phyloP scores from a whole-genome alignment of 257 asterid genomes.

The Scutellaria minor region DNA sequence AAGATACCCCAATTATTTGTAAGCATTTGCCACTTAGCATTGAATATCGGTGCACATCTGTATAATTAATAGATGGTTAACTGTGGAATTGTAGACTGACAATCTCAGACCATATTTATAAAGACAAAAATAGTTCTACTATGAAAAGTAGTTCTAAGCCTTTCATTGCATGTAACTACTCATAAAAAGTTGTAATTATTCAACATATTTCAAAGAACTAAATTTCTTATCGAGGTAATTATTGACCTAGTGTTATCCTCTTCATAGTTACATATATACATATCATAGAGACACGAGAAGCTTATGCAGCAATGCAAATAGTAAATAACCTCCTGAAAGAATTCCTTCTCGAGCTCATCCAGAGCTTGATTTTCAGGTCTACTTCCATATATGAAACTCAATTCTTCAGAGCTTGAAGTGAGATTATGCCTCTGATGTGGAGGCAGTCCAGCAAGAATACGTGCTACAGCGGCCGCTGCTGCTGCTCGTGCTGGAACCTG shows the following conservation, averaged over 20 bases:
- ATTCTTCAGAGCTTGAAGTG: conserved; percentile 81
- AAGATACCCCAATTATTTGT: conserved; percentile 20
- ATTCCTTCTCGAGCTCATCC: conserved; percentile 86
- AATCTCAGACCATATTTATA: conserved; percentile 28
- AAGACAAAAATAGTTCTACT: conserved; percentile 18
- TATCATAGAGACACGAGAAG: conserved; percentile 29
- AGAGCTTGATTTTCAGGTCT: conserved; percentile 58
- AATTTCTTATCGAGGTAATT: conserved; percentile 24
- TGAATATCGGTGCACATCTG: conserved; percentile 16
- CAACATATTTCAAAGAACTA: conserved; percentile 10
- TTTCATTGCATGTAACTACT: conserved; percentile 24
- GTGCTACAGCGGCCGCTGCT: conserved; percentile 98
- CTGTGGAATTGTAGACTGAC: conserved; percentile 15
- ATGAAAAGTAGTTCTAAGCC: conserved; percentile 14
- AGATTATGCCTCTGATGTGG: conserved; percentile 86
- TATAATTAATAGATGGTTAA: conserved; percentile 21
- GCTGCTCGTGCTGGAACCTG: conserved; percentile 99
- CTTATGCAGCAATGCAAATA: conserved; percentile 28
- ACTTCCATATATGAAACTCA: conserved; percentile 87
- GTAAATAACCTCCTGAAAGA: conserved; percentile 80
- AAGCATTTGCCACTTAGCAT: conserved; percentile 1
- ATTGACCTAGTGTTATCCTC: not conserved
- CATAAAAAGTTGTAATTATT: conserved; percentile 17
- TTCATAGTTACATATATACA: conserved; percentile 13
- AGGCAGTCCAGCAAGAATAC: conserved; percentile 91